Base-by-base conservation (phyloP, 306 rosid species). In the Dryas alaskensis region DNA sequence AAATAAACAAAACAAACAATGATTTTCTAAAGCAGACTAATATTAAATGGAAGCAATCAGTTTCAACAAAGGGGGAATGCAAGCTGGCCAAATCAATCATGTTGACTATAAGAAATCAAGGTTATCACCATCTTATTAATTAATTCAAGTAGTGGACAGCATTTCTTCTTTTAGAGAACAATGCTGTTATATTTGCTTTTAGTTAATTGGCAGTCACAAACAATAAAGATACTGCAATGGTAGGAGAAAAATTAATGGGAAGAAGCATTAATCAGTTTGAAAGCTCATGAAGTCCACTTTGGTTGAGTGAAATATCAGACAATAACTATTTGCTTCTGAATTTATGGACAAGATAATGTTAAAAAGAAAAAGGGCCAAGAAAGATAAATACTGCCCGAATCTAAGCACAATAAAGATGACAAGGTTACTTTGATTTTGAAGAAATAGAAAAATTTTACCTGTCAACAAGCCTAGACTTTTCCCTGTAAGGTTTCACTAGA, bases 401-500 rank as follows among this genome's bases (percentile, higher is more conserved):
- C 27, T 13, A 53, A 58, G 12, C 16, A 50, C 47, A 64, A 45
- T 51, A 27, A 53, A 66, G 17, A 63, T 42, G 58, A 58, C 37
- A 25, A 14, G 16, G 4, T 39, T 7, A 25, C 58, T 62, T 59
- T 0, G 40, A 62, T 37, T 60, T 61, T 12, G 57, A 59, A 72
- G 8, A 45, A 44, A 54, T 13, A 60, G 17, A 69, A 44, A 37
- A 42, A 66, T 12, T 42, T 39, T 71, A 81, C 88, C 86, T 81
- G 27, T 84, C 86, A 22, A 62, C 42, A 61, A 76, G 81, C 72
- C 80, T 81, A 8, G 83, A 73, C 19, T 84, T 84, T 49, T 81
- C 88, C 79, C 79, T 62, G 75, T 84, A 84, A 45, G 86, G 88
- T 69, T 84, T 84, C 37, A 84, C 88, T 8, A 84, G 80, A 53